A percentile compares a stretch with the other conserved stretches of the same genome.
Evolutionary conservation across 1,139 yeast genomes (phyloP).

Genomic region (Zhuliangozyma parablackwelliae): DNA sequence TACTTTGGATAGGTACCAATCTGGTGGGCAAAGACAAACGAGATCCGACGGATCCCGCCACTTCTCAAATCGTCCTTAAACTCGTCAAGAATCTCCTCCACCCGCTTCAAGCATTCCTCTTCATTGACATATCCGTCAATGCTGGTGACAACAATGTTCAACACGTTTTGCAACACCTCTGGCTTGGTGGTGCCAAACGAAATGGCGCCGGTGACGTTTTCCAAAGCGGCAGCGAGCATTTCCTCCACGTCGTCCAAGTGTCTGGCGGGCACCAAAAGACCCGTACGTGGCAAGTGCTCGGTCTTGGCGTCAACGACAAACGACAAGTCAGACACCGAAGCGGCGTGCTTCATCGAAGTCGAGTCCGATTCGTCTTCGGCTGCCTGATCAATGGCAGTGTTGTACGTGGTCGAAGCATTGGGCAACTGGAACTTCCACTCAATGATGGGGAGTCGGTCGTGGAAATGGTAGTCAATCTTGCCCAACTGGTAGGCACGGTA

Average conservation of each 20-base stretch:
- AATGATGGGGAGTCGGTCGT: slow-evolving; percentile 62
- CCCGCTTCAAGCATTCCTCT: slow-evolving; percentile 58
- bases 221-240: slow-evolving; percentile 70
- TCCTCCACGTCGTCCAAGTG: slow-evolving; percentile 91
- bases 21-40: slow-evolving; percentile 80
- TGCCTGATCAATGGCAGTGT: slow-evolving; percentile 45
- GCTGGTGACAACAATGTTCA: slow-evolving; percentile 71
- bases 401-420: slow-evolving; percentile 63
- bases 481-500: slow-evolving; percentile 93
- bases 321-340: slow-evolving; percentile 88
- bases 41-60: slow-evolving; percentile 82
- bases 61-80: slow-evolving; percentile 63
- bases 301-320: slow-evolving; percentile 68
- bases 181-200: slow-evolving; percentile 35
- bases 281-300: slow-evolving; percentile 63
- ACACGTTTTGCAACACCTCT: slow-evolving; percentile 60
- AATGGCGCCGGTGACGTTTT: slow-evolving; percentile 45
- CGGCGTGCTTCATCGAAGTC: slow-evolving; percentile 68
- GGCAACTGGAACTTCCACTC: slow-evolving; percentile 93
- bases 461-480: slow-evolving; percentile 60
- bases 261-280: slow-evolving; percentile 77
- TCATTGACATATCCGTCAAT: slow-evolving; percentile 74
- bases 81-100: slow-evolving; percentile 64
- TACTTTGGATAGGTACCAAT: slow-evolving; percentile 91
- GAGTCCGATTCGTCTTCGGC: slow-evolving; percentile 24